phyloP scores from a whole-genome alignment of 768 basidiomycete species.

The Filobasidium floriforme region DNA sequence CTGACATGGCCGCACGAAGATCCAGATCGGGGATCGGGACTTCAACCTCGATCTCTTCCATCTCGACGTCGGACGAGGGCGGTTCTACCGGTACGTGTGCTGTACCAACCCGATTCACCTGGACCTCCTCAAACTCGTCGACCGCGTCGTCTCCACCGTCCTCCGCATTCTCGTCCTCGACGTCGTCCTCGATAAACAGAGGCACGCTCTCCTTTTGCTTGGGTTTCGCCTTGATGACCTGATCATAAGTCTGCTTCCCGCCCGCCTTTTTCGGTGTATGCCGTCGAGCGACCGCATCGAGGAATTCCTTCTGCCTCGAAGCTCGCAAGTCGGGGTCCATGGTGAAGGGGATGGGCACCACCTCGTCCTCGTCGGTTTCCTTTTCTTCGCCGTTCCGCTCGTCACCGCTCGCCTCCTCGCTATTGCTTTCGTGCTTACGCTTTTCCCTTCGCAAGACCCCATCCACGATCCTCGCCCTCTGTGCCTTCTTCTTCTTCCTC shows the following conservation, averaged over 20 bases:
- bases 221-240: constrained; percentile 10
- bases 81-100: constrained; percentile 25
- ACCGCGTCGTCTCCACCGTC: constrained; percentile 48
- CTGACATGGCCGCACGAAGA: neutral
- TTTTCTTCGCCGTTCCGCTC: neutral
- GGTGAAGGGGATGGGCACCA: neutral
- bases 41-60: constrained; percentile 8
- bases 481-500: constrained; percentile 26
- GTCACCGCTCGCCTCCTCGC: neutral
- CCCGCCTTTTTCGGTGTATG: constrained; percentile 32
- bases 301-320: constrained; percentile 35
- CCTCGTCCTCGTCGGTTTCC: constrained; percentile 5
- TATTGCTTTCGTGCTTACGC: constrained; percentile 3
- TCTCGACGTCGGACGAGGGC: constrained; percentile 15
- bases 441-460: constrained; percentile 7
- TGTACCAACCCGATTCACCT: constrained; percentile 2
- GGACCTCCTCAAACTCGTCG: constrained; percentile 73
- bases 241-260: constrained; percentile 12
- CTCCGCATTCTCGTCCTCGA: constrained; percentile 29
- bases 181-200: constrained; percentile 18
- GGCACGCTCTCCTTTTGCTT: constrained; percentile 1
- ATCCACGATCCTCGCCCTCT: constrained; percentile 5
- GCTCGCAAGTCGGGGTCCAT: constrained; percentile 36
- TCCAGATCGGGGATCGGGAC: constrained; percentile 4
- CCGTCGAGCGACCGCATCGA: constrained; percentile 38